Percentiles rank a stretch among this genome's conserved stretches.
Conservation (phyloP, 2,329 filamentous ascomycete species). For the Plenodomus tracheiphilus region DNA sequence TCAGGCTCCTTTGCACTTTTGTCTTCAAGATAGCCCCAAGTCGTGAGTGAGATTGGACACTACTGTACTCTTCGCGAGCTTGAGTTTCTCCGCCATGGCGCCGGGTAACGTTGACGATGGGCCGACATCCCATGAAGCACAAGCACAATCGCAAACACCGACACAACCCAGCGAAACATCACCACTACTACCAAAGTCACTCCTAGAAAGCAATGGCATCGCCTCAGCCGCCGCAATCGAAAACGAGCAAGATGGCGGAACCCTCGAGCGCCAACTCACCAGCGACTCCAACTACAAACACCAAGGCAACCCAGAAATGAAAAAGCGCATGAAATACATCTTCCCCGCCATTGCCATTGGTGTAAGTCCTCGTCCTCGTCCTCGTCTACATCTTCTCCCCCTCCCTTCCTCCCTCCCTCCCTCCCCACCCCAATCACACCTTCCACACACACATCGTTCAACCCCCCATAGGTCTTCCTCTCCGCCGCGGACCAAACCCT, state of each 20-base stretch:
- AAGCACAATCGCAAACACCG: neutral
- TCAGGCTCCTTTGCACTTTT: too few relatives aligned
- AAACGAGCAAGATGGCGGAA: slow-evolving; percentile 24
- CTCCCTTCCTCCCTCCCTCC: neutral
- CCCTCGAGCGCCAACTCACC: slow-evolving; percentile 42
- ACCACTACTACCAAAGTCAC: slow-evolving; percentile 47
- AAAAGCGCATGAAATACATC: slow-evolving; percentile 58
- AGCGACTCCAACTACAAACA: slow-evolving; percentile 42
- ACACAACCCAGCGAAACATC: slow-evolving; percentile 47
- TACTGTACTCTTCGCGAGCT: neutral
- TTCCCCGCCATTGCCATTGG: slow-evolving; percentile 65
- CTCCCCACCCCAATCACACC: neutral
- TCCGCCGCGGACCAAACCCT: slow-evolving; percentile 76
- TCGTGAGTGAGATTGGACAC: too few relatives aligned
- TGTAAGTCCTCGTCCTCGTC: slow-evolving; percentile 47
- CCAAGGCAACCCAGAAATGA: slow-evolving; percentile 54
- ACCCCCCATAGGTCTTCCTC: slow-evolving; percentile 67
- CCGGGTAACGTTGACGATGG: neutral
- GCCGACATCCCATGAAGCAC: too few relatives aligned
- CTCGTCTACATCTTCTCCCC: neutral
- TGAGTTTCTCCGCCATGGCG: slow-evolving; percentile 3
- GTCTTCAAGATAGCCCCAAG: too few relatives aligned
- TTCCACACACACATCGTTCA: too few relatives aligned
- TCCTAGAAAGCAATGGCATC: slow-evolving; percentile 31
- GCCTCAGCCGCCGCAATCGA: slow-evolving; percentile 25